These are phyloP conservation scores for Neckera pumila DNA, from an alignment of 225 moss, liverwort and hornwort genomes.

Conservation along the genomic window DNA sequence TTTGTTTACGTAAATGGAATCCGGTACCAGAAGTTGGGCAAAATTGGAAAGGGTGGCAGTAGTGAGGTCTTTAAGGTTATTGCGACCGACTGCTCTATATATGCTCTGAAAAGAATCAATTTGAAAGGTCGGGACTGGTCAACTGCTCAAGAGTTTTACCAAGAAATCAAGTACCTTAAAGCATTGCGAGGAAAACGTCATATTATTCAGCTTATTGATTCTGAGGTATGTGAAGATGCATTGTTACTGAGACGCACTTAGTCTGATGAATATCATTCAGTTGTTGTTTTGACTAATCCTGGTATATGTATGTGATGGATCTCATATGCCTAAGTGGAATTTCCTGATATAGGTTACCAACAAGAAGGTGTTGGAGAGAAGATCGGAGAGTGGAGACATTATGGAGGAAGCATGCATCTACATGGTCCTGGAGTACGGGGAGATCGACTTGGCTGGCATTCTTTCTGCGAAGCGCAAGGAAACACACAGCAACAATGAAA, in stretches of 20 bases:
- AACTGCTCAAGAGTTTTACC: conserved; percentile 74
- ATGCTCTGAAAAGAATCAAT: conserved; percentile 78
- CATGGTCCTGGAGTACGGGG: conserved; percentile 91
- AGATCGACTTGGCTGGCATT: conserved; percentile 86
- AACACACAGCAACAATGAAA: conserved; percentile 38
- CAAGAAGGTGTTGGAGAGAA: conserved; percentile 51
- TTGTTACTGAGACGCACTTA: not conserved
- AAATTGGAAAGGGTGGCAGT: conserved; percentile 92
- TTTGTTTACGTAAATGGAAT: conserved; percentile 70
- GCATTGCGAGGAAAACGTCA: conserved; percentile 77
- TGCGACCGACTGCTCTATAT: conserved; percentile 77
- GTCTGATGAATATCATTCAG: not conserved
- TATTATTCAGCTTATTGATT: conserved; percentile 78
- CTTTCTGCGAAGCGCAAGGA: conserved; percentile 76
- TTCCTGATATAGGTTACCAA: conserved; percentile 60
- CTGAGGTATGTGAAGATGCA: conserved; percentile 39
- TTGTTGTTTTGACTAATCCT: not conserved
- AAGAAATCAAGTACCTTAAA: conserved; percentile 90
- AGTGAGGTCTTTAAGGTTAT: conserved; percentile 99
- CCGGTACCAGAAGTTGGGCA: conserved; percentile 84
- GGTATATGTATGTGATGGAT: not conserved
- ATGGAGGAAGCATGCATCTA: conserved; percentile 70
- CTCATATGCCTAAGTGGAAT: not conserved
- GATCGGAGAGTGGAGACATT: conserved; percentile 53
- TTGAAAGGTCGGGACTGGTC: conserved; percentile 74